Evolutionary conservation across 2,329 filamentous ascomycete genomes (phyloP).

Genomic region (Aspergillus ochraceus): DNA sequence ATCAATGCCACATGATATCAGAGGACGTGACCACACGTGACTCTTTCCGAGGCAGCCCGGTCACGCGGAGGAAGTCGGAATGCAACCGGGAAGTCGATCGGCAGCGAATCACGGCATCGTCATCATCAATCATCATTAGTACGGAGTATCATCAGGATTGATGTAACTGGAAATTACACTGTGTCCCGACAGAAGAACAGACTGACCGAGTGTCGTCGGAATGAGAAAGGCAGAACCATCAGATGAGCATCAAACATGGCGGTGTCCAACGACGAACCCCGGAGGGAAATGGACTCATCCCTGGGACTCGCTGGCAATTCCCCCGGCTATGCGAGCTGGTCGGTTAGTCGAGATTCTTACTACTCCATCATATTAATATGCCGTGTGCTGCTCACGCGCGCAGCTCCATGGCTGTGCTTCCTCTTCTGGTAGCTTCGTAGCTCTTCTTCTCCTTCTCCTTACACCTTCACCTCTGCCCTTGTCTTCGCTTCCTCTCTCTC

Average conservation of each 20-base stretch:
- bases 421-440: neutral
- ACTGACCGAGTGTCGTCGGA: neutral
- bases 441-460: neutral
- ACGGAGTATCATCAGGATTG: no score
- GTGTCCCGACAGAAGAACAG: neutral
- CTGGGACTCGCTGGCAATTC: conserved; percentile 8
- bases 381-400: neutral
- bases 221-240: neutral
- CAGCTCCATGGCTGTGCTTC: neutral
- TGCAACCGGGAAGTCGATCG: neutral
- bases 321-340: neutral
- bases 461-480: no score
- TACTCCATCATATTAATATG: neutral
- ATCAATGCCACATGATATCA: neutral
- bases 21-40: neutral
- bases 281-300: conserved; percentile 22
- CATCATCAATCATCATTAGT: no score
- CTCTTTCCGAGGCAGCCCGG: no score
- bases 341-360: neutral
- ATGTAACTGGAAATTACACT: no score
- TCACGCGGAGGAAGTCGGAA: neutral
- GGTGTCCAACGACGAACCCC: conserved; percentile 18
- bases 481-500: no score
- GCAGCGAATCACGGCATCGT: no score
- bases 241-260: neutral